Conservation (phyloP, 805 yeast species). For the Brettanomyces nanus region DNA sequence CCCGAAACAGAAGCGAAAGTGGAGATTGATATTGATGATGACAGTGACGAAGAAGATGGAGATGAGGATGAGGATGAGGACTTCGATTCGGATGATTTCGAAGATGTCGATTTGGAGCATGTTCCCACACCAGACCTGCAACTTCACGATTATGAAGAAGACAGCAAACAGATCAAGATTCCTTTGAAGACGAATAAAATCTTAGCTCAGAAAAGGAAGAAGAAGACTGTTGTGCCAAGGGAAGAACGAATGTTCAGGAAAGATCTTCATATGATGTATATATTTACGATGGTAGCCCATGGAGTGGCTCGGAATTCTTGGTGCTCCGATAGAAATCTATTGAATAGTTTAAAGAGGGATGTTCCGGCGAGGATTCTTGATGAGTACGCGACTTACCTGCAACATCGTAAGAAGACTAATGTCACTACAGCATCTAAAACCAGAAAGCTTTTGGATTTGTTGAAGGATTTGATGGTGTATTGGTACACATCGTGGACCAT, state of each 20-base stretch:
- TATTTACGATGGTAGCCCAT: constrained; percentile 56
- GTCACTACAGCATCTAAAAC: constrained; percentile 37
- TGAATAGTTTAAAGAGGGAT: constrained; percentile 30
- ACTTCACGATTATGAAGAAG: constrained; percentile 4
- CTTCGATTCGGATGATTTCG: constrained; percentile 32
- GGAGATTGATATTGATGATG: neutral
- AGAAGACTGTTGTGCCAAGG: constrained; percentile 31
- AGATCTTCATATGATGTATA: constrained; percentile 47
- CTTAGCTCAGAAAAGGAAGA: constrained; percentile 17
- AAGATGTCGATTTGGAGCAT: constrained; percentile 28
- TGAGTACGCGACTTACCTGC: constrained; percentile 31
- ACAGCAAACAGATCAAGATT: constrained; percentile 16
- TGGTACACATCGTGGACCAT: constrained; percentile 37
- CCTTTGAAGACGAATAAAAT: constrained; percentile 10
- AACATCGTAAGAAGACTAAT: constrained; percentile 11
- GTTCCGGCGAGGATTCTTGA: constrained; percentile 40
- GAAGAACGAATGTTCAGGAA: constrained; percentile 51
- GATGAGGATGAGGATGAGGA: constrained; percentile 22
- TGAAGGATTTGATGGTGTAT: constrained; percentile 54
- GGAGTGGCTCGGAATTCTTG: constrained; percentile 66
- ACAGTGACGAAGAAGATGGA: constrained; percentile 1
- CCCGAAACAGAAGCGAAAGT: neutral
- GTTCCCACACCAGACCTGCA: neutral
- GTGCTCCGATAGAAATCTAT: constrained; percentile 48
- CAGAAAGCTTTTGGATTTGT: constrained; percentile 65